Percentiles rank a stretch among this genome's conserved stretches.
Evolutionary conservation across 2,329 filamentous ascomycete genomes (phyloP).

Genomic region (Paracorniculantispora psalliotae): DNA sequence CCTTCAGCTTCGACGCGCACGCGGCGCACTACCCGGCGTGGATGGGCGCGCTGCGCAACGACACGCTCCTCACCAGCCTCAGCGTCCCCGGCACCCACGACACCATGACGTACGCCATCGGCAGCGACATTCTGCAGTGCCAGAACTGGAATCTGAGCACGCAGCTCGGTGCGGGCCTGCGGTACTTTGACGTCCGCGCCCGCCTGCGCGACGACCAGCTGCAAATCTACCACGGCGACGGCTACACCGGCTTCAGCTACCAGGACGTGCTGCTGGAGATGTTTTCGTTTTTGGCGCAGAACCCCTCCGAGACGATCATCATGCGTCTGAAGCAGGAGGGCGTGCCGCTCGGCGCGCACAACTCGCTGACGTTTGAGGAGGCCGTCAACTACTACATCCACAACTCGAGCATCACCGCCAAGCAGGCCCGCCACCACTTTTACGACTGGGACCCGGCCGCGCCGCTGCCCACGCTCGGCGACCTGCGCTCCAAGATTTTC

Average conservation of each 20-base stretch:
- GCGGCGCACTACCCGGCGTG: slow-evolving; percentile 26
- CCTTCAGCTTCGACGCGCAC: slow-evolving; percentile 33
- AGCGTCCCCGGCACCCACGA: slow-evolving; percentile 51
- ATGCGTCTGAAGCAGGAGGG: slow-evolving; percentile 48
- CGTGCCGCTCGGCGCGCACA: slow-evolving; percentile 28
- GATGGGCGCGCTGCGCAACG: slow-evolving; percentile 38
- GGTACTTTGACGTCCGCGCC: slow-evolving; percentile 46
- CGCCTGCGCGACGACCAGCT: slow-evolving; percentile 38
- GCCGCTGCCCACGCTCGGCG: slow-evolving; percentile 40
- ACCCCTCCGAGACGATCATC: slow-evolving; percentile 43
- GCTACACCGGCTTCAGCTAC: slow-evolving; percentile 41
- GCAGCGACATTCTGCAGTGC: slow-evolving; percentile 35
- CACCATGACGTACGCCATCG: slow-evolving; percentile 44
- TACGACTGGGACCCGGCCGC: slow-evolving; percentile 27
- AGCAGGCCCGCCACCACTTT: slow-evolving; percentile 33
- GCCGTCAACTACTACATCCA: slow-evolving; percentile 39
- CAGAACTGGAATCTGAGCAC: slow-evolving; percentile 41
- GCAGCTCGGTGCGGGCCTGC: slow-evolving; percentile 43
- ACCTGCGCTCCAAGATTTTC: slow-evolving; percentile 41
- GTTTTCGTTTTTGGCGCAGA: slow-evolving; percentile 39
- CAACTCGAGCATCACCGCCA: slow-evolving; percentile 28
- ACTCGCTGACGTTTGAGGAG: slow-evolving; percentile 39
- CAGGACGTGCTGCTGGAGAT: slow-evolving; percentile 38
- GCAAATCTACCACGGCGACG: slow-evolving; percentile 43
- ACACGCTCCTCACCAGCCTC: slow-evolving; percentile 36